These are phyloP conservation scores for Scorias spongiosa DNA, from an alignment of 2,329 filamentous ascomycete species.

Conservation along the genomic window DNA sequence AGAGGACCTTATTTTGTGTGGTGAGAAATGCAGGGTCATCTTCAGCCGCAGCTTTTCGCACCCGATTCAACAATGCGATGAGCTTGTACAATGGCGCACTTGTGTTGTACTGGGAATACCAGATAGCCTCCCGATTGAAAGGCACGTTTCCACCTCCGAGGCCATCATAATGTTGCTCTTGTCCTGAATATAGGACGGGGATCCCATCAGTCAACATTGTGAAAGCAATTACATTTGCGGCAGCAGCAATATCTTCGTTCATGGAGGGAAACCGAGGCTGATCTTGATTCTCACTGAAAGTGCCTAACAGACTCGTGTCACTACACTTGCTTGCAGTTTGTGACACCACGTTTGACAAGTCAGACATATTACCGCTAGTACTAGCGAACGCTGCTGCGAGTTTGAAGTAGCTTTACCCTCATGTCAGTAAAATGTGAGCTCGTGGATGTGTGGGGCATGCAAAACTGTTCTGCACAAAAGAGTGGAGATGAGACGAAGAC, in stretches of 20 bases:
- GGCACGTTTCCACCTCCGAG: conserved; percentile 3
- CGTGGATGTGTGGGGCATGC: conserved; percentile 2
- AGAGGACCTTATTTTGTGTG: conserved; percentile 10
- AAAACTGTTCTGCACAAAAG: not conserved
- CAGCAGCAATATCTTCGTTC: conserved; percentile 6
- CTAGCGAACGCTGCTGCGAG: conserved; percentile 23
- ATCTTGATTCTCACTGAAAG: conserved; percentile 20
- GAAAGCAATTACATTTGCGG: conserved; percentile 6
- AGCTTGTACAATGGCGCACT: conserved; percentile 4
- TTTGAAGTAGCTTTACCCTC: conserved; percentile 20
- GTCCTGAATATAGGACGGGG: conserved; percentile 11
- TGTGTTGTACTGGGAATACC: conserved; percentile 5
- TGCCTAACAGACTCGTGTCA: conserved; percentile 24
- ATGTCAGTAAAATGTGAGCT: conserved; percentile 11
- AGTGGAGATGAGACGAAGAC: conserved; percentile 3
- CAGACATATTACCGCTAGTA: conserved; percentile 21
- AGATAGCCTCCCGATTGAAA: conserved; percentile 9
- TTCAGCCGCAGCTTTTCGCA: conserved; percentile 1
- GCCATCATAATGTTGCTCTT: conserved; percentile 7
- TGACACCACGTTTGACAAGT: conserved; percentile 21
- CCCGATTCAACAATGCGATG: conserved; percentile 3
- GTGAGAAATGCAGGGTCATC: conserved; percentile 13
- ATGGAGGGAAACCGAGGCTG: conserved; percentile 5
- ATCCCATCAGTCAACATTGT: conserved; percentile 9
- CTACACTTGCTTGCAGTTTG: conserved; percentile 21